These are phyloP conservation scores for Phytophthora pluvialis DNA, from an alignment of 352 stramenopile genomes.

Conservation along the genomic window DNA sequence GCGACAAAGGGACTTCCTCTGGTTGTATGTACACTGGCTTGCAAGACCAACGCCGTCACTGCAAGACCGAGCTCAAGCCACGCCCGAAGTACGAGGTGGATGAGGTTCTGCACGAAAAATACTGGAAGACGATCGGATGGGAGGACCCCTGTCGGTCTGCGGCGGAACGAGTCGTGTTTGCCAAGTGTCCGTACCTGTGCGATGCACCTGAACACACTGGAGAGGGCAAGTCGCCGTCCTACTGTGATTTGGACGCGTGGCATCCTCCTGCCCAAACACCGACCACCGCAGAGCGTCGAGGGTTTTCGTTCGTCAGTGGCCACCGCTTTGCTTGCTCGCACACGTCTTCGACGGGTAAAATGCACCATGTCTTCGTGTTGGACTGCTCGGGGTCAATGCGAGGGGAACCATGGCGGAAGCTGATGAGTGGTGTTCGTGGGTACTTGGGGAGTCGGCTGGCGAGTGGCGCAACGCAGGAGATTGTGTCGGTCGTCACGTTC, in stretches of 20 bases:
- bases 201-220: slow-evolving; percentile 40
- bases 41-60: slow-evolving; percentile 46
- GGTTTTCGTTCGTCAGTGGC: slow-evolving; percentile 32
- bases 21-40: slow-evolving; percentile 39
- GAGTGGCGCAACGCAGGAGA: slow-evolving; percentile 30
- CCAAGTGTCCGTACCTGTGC: slow-evolving; percentile 45
- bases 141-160: slow-evolving; percentile 50
- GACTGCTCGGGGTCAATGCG: slow-evolving; percentile 58
- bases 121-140: slow-evolving; percentile 59
- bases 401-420: slow-evolving; percentile 34
- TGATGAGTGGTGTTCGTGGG: slow-evolving; percentile 26
- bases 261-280: slow-evolving; percentile 14
- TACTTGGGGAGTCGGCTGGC: slow-evolving; percentile 45
- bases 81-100: slow-evolving; percentile 36
- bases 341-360: slow-evolving; percentile 8
- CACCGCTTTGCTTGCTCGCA: slow-evolving; percentile 51
- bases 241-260: slow-evolving; percentile 42
- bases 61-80: slow-evolving; percentile 28
- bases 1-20: slow-evolving; percentile 17
- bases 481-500: slow-evolving; percentile 56
- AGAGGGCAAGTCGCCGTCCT: slow-evolving; percentile 27
- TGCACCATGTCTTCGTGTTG: slow-evolving; percentile 58
- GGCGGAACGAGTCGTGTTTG: slow-evolving; percentile 36
- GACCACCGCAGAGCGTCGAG: not conserved
- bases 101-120: slow-evolving; percentile 52